phyloP scores from a whole-genome alignment of 768 basidiomycete genomes.

The Lanmaoa rubissima region DNA sequence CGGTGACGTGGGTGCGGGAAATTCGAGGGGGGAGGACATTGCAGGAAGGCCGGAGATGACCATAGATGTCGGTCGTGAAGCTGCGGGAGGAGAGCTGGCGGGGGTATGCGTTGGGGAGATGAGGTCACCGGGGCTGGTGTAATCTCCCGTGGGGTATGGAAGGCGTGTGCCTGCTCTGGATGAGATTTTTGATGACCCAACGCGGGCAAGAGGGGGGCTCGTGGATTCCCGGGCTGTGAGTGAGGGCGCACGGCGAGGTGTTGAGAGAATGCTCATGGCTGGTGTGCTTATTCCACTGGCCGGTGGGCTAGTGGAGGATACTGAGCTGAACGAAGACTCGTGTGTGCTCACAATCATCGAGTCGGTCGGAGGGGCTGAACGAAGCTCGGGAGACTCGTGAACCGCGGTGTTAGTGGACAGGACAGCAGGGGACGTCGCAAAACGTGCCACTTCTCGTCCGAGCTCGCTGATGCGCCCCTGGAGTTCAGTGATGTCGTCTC shows the following conservation, averaged over 20 bases:
- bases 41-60: slow-evolving; percentile 45
- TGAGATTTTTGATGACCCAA: slow-evolving; percentile 32
- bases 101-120: slow-evolving; percentile 34
- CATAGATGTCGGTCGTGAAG: slow-evolving; percentile 42
- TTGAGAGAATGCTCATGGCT: slow-evolving; percentile 16
- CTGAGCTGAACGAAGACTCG: slow-evolving; percentile 25
- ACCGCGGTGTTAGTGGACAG: slow-evolving; percentile 46
- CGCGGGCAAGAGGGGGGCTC: slow-evolving; percentile 58
- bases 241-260: slow-evolving; percentile 32
- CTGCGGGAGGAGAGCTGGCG: slow-evolving; percentile 46
- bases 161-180: slow-evolving; percentile 45
- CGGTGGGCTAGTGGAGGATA: slow-evolving; percentile 13
- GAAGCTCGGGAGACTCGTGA: slow-evolving; percentile 45
- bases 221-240: slow-evolving; percentile 60
- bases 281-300: slow-evolving; percentile 16
- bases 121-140: slow-evolving; percentile 61
- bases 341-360: slow-evolving; percentile 41
- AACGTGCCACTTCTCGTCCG: slow-evolving; percentile 76
- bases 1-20: slow-evolving; percentile 20
- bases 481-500: slow-evolving; percentile 69
- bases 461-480: slow-evolving; percentile 72
- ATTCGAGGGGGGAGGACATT: slow-evolving; percentile 25
- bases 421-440: slow-evolving; percentile 50
- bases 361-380: slow-evolving; percentile 44
- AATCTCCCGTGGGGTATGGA: slow-evolving; percentile 84